Evolutionary conservation across 2,329 filamentous ascomycete genomes (phyloP).

Genomic region (Fusarium foetens): DNA sequence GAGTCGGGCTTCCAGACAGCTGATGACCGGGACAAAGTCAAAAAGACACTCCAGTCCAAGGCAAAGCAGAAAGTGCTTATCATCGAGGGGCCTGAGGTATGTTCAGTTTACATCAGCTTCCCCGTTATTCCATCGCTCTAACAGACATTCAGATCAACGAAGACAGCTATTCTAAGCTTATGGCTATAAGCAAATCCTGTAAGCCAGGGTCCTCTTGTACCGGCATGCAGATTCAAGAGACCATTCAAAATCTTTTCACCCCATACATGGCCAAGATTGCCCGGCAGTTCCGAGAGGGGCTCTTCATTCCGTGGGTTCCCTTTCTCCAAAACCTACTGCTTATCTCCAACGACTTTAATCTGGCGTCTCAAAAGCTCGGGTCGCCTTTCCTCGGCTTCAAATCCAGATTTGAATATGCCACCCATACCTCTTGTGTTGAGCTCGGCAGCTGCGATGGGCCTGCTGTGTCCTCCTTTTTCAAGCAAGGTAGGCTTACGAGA

Average conservation of each 20-base stretch:
- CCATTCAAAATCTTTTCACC: neutral
- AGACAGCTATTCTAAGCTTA: neutral
- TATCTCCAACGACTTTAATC: neutral
- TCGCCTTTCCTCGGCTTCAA: neutral
- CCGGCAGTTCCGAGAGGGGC: neutral
- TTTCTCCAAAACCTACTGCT: neutral
- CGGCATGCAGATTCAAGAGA: neutral
- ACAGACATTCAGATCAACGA: neutral
- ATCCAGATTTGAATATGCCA: neutral
- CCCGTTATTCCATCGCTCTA: neutral
- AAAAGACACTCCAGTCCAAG: neutral
- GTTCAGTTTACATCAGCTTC: neutral
- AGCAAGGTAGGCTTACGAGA: fast-evolving
- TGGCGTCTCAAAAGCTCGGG: neutral
- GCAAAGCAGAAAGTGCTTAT: neutral
- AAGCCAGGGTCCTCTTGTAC: neutral
- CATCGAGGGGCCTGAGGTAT: neutral
- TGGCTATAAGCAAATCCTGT: neutral
- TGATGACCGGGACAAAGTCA: neutral
- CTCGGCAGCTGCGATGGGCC: neutral
- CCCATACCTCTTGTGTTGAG: neutral
- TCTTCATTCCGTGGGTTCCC: neutral
- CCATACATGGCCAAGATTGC: neutral
- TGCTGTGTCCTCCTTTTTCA: neutral
- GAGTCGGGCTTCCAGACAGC: neutral